Evolutionary conservation across 768 basidiomycete genomes (phyloP), one percentile per base, ranked within the genome.

Genomic region (Pisolithus orientalis): DNA sequence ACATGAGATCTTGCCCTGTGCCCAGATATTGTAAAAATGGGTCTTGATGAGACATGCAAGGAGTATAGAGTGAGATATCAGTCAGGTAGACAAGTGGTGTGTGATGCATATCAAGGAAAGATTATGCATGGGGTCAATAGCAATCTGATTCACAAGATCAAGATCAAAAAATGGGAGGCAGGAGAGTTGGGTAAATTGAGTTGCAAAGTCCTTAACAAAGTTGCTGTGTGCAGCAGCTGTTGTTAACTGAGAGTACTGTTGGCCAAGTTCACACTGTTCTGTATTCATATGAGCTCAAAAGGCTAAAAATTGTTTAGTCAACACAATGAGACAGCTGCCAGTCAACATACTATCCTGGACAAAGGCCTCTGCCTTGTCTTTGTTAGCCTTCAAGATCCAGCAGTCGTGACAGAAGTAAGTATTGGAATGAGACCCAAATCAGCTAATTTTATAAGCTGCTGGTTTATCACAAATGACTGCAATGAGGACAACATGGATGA

Each of bases 391-490:
- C 0, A 25, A 46, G 21, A 73, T 65, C 69, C 70, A 71, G 52
- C 72, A 72, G 2, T 51, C 51, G 2, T 65, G 70, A 45, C 71
- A 74, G 49, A 72, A 69, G 40, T 60, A 62, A 2, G 52, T 66
- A 45, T 73, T 72, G 0, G 49, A 45, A 47, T 69, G 68, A 0
- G 66, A 60, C 0, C 62, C 65, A 46, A 63, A 69, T 0, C 68
- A 65, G 1, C 58, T 62, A 0, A 70, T 32, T 46, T 73, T 73
- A 48, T 69, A 67, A 1, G 68, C 68, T 3, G 72, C 73, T 0
- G 70, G 72, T 39, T 73, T 70, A 44, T 73, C 67, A 39, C 72
- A 75, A 9, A 67, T 54, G n/a, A 75, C 58, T 1, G 64, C 66
- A 4, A 72, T 60, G 0, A 73, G 57, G 1, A 65, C 60, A 1